A percentile compares a stretch with the other conserved stretches of the same genome.
Conservation (phyloP, 2,329 filamentous ascomycete genomes). For the Chrysoporthe puriensis region DNA sequence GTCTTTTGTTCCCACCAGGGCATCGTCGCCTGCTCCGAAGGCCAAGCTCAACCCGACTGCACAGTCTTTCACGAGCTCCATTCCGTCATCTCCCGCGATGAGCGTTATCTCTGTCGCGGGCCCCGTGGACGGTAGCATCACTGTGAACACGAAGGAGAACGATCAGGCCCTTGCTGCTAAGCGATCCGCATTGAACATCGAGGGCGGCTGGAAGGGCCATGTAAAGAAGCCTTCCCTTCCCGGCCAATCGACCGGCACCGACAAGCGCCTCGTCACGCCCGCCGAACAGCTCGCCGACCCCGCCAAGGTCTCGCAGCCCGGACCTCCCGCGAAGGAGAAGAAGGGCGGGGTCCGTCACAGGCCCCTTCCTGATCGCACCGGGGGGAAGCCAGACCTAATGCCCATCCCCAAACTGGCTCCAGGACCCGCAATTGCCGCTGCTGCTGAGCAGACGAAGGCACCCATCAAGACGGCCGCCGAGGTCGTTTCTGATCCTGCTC, state of each 20-base stretch:
- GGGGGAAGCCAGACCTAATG: background rate
- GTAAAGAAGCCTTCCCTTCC: slow-evolving; percentile 20
- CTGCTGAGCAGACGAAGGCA: slow-evolving; percentile 1
- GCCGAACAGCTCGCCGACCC: slow-evolving; percentile 26
- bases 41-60: slow-evolving; percentile 7
- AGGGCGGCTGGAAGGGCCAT: slow-evolving; percentile 6
- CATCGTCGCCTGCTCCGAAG: background rate
- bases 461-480: background rate
- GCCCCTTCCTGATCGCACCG: slow-evolving; percentile 7
- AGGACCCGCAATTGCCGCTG: background rate
- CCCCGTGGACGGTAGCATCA: background rate
- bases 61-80: background rate
- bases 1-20: slow-evolving; percentile 27
- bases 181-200: background rate
- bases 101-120: slow-evolving; percentile 1
- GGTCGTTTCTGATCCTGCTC: background rate
- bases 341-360: slow-evolving; percentile 9
- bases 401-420: background rate
- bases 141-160: background rate
- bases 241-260: slow-evolving; percentile 3
- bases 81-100: slow-evolving; percentile 4
- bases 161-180: background rate
- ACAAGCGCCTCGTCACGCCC: slow-evolving; percentile 24
- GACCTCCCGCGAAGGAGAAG: slow-evolving; percentile 21
- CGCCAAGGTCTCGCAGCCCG: slow-evolving; percentile 16